Evolutionary conservation across 805 yeast genomes (phyloP).

Genomic region (Cyberlindnera japonica): DNA sequence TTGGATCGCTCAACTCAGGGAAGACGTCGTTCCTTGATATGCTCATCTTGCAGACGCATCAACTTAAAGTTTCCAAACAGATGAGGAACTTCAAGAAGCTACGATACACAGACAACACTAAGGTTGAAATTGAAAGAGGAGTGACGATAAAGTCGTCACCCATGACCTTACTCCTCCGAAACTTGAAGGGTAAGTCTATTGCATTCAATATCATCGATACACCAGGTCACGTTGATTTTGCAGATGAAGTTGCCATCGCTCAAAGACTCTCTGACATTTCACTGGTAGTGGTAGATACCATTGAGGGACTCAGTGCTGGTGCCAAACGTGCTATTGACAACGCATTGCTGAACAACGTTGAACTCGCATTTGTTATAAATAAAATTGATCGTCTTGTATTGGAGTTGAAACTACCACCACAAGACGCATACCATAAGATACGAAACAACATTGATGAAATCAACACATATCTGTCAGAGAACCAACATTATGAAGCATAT

Average conservation of each 20-base stretch:
- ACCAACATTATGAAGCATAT: slow-evolving; percentile 27
- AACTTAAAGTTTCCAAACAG: slow-evolving; percentile 50
- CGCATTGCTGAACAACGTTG: slow-evolving; percentile 46
- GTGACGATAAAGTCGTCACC: slow-evolving; percentile 62
- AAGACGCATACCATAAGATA: slow-evolving; percentile 69
- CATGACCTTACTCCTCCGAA: slow-evolving; percentile 55
- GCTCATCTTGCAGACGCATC: slow-evolving; percentile 65
- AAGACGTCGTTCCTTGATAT: slow-evolving; percentile 76
- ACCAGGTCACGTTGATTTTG: slow-evolving; percentile 89
- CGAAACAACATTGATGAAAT: slow-evolving; percentile 56
- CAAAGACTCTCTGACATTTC: slow-evolving; percentile 61
- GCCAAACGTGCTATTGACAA: slow-evolving; percentile 50
- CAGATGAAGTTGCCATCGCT: slow-evolving; percentile 65
- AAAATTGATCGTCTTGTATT: slow-evolving; percentile 83
- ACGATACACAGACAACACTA: slow-evolving; percentile 69
- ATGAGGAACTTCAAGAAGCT: slow-evolving; percentile 50
- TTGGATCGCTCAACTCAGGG: slow-evolving; percentile 84
- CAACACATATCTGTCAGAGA: slow-evolving; percentile 47
- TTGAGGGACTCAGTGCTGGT: slow-evolving; percentile 73
- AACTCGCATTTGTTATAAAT: slow-evolving; percentile 62
- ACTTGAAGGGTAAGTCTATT: slow-evolving; percentile 49
- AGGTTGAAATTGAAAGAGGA: slow-evolving; percentile 67
- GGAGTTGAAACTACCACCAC: slow-evolving; percentile 72
- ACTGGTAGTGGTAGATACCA: slow-evolving; percentile 71
- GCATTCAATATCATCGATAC: slow-evolving; percentile 71